These are phyloP conservation scores for Populus hybrid DNA, from an alignment of 441 rosid species.

Conservation along the genomic window DNA sequence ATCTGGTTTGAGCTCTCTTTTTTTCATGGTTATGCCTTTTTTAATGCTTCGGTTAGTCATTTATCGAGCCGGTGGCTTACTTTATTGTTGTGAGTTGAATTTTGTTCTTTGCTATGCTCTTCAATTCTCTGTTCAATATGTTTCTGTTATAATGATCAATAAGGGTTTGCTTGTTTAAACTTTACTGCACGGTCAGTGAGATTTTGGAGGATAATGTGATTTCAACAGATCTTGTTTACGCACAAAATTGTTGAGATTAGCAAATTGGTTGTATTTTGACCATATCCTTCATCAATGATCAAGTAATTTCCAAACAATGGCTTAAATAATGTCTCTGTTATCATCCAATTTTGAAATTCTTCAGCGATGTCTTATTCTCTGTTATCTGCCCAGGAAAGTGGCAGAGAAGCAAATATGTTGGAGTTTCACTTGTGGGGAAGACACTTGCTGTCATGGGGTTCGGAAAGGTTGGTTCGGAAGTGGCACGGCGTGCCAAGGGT, in stretches of 20 bases:
- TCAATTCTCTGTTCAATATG: neutral
- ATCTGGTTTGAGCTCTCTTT: constrained; percentile 47
- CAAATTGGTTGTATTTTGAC: neutral
- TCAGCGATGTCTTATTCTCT: neutral
- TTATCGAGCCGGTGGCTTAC: constrained; percentile 19
- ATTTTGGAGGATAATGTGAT: neutral
- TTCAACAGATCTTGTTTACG: neutral
- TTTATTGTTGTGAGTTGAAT: neutral
- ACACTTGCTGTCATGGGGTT: constrained; percentile 86
- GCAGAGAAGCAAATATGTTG: constrained; percentile 86
- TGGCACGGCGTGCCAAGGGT: constrained; percentile 93
- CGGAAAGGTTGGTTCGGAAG: constrained; percentile 93
- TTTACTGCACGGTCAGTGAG: neutral
- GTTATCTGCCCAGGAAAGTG: constrained; percentile 56
- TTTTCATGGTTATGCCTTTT: neutral
- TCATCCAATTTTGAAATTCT: neutral
- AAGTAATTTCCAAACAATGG: neutral
- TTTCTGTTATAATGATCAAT: neutral
- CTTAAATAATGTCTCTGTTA: neutral
- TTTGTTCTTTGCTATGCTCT: no score
- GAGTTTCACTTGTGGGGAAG: constrained; percentile 90
- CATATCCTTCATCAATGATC: neutral
- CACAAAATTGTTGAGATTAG: neutral
- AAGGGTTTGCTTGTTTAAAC: neutral
- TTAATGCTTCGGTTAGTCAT: constrained; percentile 14